Base-by-base conservation (phyloP, 306 rosid genomes). In the Rubus idaeus region DNA sequence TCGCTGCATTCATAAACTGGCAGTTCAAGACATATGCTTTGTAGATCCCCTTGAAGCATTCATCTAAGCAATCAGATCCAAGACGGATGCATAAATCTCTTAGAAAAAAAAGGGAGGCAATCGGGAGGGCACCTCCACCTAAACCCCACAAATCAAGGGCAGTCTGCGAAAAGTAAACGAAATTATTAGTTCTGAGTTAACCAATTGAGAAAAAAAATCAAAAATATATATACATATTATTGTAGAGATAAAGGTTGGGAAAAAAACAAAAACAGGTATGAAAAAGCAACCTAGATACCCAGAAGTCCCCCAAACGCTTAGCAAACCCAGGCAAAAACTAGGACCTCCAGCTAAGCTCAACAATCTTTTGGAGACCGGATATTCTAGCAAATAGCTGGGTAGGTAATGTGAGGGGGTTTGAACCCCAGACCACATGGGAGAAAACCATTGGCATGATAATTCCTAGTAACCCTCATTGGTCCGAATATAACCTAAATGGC, bases 61-160 rank as follows among this genome's bases (percentile, higher is more conserved):
- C 97, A 77, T 90, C 99, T 41, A 88, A 37, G 87, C 97, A 95
- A 83, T 92, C 96, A 68, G 99, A 87, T 81, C 97, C 97, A 68
- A 95, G 80, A 41, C 92, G 88, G 79, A 95, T 74, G 51, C 97
- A 92, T 73, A 95, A 39, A 83, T 92, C 97, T 84, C 93, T 87
- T 77, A 92, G 45, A 81, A 95, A 95, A 30, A 90, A 78, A 82
- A 89, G 89, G 2, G 99, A 89, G 60, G 86, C 90, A 58, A 89
- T 79, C 0, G 97, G 97, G 72, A 95, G 97, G 70, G 97, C 93
- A 70, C 97, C 99, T 69, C 96, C 97, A 12, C 99, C 97, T 8
- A 96, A 89, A 78, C 97, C 97, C 97, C 97, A 95, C 82, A 95
- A 90, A 85, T 95, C 97, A 77, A 95, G 90, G 68, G 87, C 93